Conservation (phyloP, 2,329 filamentous ascomycete genomes). For the Colletotrichum sp. region DNA sequence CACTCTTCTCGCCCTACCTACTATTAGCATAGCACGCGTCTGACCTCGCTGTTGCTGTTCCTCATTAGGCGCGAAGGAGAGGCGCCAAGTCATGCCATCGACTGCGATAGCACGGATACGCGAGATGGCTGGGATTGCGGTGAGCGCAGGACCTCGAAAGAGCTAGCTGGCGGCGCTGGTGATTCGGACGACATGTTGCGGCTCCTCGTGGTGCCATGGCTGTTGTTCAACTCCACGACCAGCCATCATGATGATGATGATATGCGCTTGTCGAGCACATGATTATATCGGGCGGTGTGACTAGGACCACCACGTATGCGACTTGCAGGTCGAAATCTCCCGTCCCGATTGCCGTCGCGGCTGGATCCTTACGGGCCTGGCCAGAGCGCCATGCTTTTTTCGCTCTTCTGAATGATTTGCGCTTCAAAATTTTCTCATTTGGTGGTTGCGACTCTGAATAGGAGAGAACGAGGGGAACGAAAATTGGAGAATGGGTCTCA, state of each 20-base stretch:
- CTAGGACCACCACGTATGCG: neutral
- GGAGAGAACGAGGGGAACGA: neutral
- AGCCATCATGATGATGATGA: neutral
- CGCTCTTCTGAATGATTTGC: neutral
- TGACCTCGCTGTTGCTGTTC: neutral
- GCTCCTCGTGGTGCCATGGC: neutral
- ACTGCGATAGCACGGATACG: neutral
- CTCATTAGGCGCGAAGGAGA: neutral
- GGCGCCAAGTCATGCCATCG: neutral
- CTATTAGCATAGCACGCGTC: neutral
- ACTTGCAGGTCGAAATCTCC: slow-evolving; percentile 18
- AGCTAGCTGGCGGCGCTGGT: neutral
- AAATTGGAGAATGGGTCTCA: slow-evolving; percentile 7
- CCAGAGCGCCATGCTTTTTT: neutral
- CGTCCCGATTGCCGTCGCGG: neutral
- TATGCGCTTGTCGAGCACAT: slow-evolving; percentile 14
- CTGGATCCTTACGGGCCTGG: neutral
- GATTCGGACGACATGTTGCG: neutral
- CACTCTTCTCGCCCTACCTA: neutral
- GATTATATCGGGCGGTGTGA: neutral
- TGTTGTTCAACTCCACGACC: neutral
- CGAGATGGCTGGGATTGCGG: neutral
- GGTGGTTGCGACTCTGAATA: neutral
- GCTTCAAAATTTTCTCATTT: neutral
- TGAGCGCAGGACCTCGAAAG: neutral